Conservation (phyloP, 257 asterid genomes). For the Parsonsia alboflavescens region DNA sequence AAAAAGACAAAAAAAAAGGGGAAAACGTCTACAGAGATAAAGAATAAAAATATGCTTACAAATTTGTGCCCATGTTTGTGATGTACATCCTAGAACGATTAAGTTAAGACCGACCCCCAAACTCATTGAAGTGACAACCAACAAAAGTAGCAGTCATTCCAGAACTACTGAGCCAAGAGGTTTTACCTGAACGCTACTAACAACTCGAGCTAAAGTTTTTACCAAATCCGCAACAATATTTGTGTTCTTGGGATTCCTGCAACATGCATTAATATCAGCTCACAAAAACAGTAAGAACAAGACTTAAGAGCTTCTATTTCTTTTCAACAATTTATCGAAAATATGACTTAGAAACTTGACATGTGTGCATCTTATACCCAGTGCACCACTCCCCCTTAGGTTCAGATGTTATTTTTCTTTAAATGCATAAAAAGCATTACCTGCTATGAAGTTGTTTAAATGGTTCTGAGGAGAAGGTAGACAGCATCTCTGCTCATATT, state of each 20-base stretch:
- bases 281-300: background rate
- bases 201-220: conserved; percentile 92
- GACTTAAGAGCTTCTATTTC: too few species aligned
- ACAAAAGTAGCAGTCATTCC: background rate
- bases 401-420: background rate
- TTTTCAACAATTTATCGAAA: background rate
- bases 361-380: background rate
- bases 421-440: background rate
- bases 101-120: background rate
- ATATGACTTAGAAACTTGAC: background rate
- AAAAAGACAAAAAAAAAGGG: background rate
- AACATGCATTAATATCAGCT: conserved; percentile 17
- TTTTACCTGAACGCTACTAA: conserved; percentile 78
- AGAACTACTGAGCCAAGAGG: background rate
- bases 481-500: background rate
- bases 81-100: background rate
- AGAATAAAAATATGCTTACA: too few species aligned
- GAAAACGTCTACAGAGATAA: background rate
- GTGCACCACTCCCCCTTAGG: background rate
- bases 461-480: background rate
- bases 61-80: too few species aligned
- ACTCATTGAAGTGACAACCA: background rate
- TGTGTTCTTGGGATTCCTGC: conserved; percentile 92
- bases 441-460: background rate
- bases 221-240: conserved; percentile 90